Conservation (phyloP, 2,329 filamentous ascomycete species). For the Aspergillus latus region DNA sequence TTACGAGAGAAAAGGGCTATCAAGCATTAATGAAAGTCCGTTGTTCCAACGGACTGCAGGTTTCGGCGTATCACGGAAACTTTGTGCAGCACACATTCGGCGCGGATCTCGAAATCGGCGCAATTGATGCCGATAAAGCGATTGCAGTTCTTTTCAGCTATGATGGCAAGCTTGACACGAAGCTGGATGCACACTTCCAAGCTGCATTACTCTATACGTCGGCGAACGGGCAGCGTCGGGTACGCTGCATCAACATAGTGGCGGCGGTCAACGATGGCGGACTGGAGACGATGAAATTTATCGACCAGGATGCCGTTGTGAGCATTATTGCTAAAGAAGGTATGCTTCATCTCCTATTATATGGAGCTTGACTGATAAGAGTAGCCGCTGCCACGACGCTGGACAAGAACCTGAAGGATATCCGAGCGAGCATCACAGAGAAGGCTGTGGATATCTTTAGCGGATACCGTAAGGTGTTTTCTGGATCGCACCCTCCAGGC, state of each 20-base stretch:
- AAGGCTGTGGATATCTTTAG: slow-evolving; percentile 91
- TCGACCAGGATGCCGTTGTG: slow-evolving; percentile 93
- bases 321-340: slow-evolving; percentile 85
- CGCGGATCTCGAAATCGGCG: slow-evolving; percentile 89
- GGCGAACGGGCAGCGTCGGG: slow-evolving; percentile 80
- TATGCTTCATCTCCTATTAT: slow-evolving; percentile 25
- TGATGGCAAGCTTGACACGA: slow-evolving; percentile 95
- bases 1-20: slow-evolving; percentile 88
- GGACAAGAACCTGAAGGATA: slow-evolving; percentile 76
- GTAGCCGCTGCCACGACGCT: slow-evolving; percentile 77
- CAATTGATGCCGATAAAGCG: slow-evolving; percentile 90
- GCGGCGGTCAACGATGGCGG: slow-evolving; percentile 86
- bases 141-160: slow-evolving; percentile 89
- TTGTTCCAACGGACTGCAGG: slow-evolving; percentile 93
- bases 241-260: slow-evolving; percentile 90
- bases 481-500: slow-evolving; percentile 79
- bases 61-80: slow-evolving; percentile 91
- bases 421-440: slow-evolving; percentile 78
- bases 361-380: slow-evolving; percentile 24
- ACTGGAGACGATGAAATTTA: slow-evolving; percentile 81
- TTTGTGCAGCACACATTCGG: slow-evolving; percentile 95
- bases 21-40: slow-evolving; percentile 98
- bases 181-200: slow-evolving; percentile 97
- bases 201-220: slow-evolving; percentile 93
- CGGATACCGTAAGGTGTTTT: slow-evolving; percentile 89